A percentile compares a stretch with the other conserved stretches of the same genome.
Conservation (phyloP, 768 basidiomycete species). For the Phylloporus arenicola region DNA sequence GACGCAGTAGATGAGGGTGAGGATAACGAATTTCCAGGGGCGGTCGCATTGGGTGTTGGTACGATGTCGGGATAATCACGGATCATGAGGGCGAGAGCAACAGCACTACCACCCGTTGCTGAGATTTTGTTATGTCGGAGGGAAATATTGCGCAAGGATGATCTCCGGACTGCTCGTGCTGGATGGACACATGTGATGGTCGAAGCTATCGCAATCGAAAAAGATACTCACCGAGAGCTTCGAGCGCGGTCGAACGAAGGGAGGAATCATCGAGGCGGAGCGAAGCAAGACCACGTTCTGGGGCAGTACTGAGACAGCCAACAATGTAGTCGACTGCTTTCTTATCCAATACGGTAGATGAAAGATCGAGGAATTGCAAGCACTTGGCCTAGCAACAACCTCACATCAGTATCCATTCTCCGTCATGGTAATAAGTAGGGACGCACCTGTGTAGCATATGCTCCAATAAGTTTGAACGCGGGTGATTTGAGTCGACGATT, state of each 20-base stretch:
- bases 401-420: neutral
- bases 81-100: constrained; percentile 93
- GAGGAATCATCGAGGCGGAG: constrained; percentile 86
- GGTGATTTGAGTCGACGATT: constrained; percentile 69
- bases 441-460: constrained; percentile 69
- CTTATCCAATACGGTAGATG: constrained; percentile 81
- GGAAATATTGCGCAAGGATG: constrained; percentile 83
- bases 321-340: constrained; percentile 79
- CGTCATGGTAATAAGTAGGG: neutral
- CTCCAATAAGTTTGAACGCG: constrained; percentile 75
- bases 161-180: constrained; percentile 82
- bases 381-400: constrained; percentile 51
- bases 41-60: constrained; percentile 16
- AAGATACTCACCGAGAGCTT: constrained; percentile 63
- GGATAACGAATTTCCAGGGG: constrained; percentile 1
- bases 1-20: constrained; percentile 9
- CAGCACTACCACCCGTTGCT: constrained; percentile 81
- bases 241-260: constrained; percentile 67
- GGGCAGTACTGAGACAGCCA: constrained; percentile 47
- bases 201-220: neutral
- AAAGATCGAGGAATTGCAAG: constrained; percentile 85
- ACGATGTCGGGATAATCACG: constrained; percentile 89
- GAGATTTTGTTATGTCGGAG: constrained; percentile 85
- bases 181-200: neutral
- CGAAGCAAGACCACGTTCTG: constrained; percentile 53